Evolutionary conservation across 768 basidiomycete species (phyloP), one percentile per base, ranked within the genome.

Genomic region (Serendipita sp.): DNA sequence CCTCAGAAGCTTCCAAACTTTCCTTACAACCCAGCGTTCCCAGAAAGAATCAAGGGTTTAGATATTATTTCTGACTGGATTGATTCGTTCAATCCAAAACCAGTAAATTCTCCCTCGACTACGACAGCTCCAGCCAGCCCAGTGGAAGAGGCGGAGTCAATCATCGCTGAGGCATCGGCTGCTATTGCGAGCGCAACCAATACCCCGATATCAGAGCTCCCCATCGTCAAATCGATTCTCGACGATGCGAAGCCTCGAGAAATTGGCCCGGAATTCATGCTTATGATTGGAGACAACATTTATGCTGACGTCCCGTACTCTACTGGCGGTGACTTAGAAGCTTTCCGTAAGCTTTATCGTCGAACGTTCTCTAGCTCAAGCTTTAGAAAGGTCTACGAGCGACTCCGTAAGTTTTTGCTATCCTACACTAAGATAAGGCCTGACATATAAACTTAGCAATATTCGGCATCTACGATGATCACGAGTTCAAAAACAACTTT

Each of bases 261-360:
- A 62, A 18, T 64, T 23, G 75, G 74, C 2, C 73, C 78, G 3
- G 82, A 83, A 62, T 89, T 88, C 67, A 72, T 88, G 72, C 69
- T 87, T 3, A 82, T 88, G 71, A 73, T 88, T 58, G 87, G 87
- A 3, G 87, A 88, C 69, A 86, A 85, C 66, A 84, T 90, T 66
- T 87, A 88, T 67, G 83, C 84, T 1, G 86, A 88, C 68, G 81
- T 86, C 1, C 87, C 88, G 3, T 60, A 77, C 10, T 84, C 83
- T 69, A 77, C 79, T 46, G 85, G 85, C 2, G 81, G 84, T 68
- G 73, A 77, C 67, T 23, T 64, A 15, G 79, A 84, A 53, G 78
- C 79, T 16, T 90, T 86, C 69, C 73, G 79, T 64, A 79, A 85
- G 33, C 75, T 85, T 15, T 89, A 88, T 69, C 75, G 87, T 33